Conservation (phyloP, 2,329 filamentous ascomycete genomes). For the Aspergillus melleus region DNA sequence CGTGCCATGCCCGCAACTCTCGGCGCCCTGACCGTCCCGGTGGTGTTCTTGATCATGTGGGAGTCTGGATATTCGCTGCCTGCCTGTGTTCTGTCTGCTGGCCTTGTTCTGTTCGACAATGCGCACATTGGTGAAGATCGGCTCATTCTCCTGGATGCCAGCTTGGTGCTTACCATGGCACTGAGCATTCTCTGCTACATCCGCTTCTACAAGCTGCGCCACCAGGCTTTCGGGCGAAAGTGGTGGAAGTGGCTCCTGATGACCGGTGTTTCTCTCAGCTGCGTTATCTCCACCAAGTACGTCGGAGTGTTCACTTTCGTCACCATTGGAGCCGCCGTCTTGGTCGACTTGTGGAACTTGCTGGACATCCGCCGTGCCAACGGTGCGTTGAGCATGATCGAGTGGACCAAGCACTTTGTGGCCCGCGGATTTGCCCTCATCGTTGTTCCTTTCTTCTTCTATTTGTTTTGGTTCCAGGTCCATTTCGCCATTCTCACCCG, state of each 20-base stretch:
- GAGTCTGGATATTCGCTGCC: slow-evolving; percentile 97
- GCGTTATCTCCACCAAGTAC: slow-evolving; percentile 98
- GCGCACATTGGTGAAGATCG: slow-evolving; percentile 96
- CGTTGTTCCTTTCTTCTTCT: slow-evolving; percentile 91
- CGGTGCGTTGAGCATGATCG: slow-evolving; percentile 73
- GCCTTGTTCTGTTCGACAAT: slow-evolving; percentile 91
- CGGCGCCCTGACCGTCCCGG: slow-evolving; percentile 89
- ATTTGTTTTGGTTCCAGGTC: slow-evolving; percentile 99
- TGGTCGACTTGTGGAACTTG: slow-evolving; percentile 93
- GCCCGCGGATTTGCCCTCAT: slow-evolving; percentile 86
- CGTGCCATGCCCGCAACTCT: slow-evolving; percentile 89
- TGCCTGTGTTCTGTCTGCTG: slow-evolving; percentile 81
- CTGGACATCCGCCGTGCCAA: slow-evolving; percentile 82
- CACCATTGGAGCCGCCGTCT: slow-evolving; percentile 89
- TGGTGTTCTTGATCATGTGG: slow-evolving; percentile 98
- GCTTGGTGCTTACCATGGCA: slow-evolving; percentile 92
- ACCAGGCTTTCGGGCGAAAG: slow-evolving; percentile 85
- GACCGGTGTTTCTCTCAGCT: slow-evolving; percentile 91
- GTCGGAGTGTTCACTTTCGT: slow-evolving; percentile 96
- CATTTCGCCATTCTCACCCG: slow-evolving; percentile 87
- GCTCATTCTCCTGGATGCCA: slow-evolving; percentile 91
- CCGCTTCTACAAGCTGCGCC: slow-evolving; percentile 94
- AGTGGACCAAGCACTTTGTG: slow-evolving; percentile 85
- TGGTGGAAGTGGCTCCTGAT: slow-evolving; percentile 99
- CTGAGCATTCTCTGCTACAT: slow-evolving; percentile 92